phyloP scores from a whole-genome alignment of 2,329 filamentous ascomycete species.

The Pseudogymnoascus verrucosus region DNA sequence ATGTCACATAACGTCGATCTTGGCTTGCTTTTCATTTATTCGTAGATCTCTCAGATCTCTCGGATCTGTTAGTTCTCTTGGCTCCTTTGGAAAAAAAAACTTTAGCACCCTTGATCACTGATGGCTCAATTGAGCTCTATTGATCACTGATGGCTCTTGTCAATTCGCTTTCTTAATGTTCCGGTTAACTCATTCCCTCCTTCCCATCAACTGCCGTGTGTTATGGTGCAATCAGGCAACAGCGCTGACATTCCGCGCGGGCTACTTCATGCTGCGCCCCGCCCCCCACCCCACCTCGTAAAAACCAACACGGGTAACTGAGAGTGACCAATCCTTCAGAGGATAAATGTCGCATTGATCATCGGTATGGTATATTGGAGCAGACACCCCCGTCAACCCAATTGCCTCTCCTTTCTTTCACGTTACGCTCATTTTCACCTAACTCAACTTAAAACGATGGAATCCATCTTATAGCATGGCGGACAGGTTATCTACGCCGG shows the following conservation, averaged over 20 bases:
- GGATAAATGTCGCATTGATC: not conserved
- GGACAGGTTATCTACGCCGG: slow-evolving; percentile 65
- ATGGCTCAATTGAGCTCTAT: not conserved
- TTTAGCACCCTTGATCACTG: not conserved
- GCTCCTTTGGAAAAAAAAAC: not conserved
- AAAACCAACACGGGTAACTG: not conserved
- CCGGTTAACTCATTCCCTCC: not conserved
- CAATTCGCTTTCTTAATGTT: not conserved
- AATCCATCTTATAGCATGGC: slow-evolving; percentile 74
- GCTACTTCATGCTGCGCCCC: not conserved
- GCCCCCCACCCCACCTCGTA: not conserved
- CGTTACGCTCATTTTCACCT: slow-evolving; percentile 41
- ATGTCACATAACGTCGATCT: not conserved
- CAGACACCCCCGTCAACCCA: not conserved
- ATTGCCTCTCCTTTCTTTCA: not conserved
- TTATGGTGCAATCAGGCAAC: not conserved
- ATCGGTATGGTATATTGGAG: not conserved
- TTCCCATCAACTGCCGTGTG: not conserved
- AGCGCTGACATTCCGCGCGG: not conserved
- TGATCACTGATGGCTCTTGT: not conserved
- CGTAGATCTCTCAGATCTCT: not conserved
- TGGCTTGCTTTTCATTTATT: not conserved
- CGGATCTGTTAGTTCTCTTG: not conserved
- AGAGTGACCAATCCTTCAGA: not conserved
- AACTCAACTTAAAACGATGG: slow-evolving; percentile 44